Percentiles rank a stretch among this genome's conserved stretches.
Evolutionary conservation across 129 eudicot species (phyloP).

Genomic region (Pseudognaphalium luteoalbum): DNA sequence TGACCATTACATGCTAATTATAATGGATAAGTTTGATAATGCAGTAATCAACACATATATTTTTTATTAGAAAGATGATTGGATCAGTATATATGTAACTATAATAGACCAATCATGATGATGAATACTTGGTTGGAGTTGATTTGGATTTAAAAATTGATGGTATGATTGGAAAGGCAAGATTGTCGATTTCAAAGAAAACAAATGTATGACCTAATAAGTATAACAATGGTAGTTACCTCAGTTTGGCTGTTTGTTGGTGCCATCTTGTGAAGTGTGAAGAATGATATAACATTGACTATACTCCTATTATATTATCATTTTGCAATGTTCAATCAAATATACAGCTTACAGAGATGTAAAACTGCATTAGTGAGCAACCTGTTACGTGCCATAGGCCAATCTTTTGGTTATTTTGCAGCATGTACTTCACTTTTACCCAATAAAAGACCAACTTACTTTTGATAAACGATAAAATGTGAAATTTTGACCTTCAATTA

Average conservation of each 20-base stretch:
- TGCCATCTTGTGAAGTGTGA: constrained; percentile 75
- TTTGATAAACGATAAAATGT: no score
- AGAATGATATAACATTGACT: neutral
- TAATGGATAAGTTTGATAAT: neutral
- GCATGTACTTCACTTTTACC: no score
- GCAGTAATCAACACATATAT: neutral
- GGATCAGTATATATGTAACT: neutral
- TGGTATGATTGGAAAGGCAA: constrained; percentile 42
- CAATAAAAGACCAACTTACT: no score
- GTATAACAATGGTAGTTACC: constrained; percentile 30
- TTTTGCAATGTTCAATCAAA: neutral
- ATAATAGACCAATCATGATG: constrained; percentile 21
- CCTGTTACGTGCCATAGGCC: neutral
- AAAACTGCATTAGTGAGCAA: neutral
- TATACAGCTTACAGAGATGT: neutral
- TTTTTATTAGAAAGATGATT: neutral
- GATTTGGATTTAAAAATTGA: constrained; percentile 13
- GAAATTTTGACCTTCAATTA: no score
- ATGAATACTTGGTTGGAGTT: constrained; percentile 35
- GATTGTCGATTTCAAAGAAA: constrained; percentile 52
- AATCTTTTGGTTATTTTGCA: neutral
- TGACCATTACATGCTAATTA: neutral
- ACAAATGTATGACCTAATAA: constrained; percentile 39
- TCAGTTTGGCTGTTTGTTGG: constrained; percentile 34
- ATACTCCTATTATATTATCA: no score